A percentile compares a stretch with the other conserved stretches of the same genome.
Conservation (phyloP, 495 filamentous ascomycete species). For the Gamarada debralockiae region DNA sequence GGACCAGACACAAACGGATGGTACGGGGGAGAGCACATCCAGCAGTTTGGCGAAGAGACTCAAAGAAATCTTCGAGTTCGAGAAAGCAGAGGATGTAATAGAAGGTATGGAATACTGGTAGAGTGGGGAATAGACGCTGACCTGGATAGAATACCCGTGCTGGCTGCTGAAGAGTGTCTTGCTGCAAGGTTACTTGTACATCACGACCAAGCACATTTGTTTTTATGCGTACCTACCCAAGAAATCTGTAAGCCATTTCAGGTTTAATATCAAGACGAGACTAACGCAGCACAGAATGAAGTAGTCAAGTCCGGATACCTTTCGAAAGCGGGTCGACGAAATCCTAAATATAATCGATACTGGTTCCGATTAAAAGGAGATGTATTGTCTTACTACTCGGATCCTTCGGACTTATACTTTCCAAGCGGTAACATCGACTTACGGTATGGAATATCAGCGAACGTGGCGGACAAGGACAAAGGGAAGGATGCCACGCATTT, state of each 20-base stretch:
- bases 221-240: slow-evolving; percentile 96
- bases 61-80: slow-evolving; percentile 87
- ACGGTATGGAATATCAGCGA: slow-evolving; percentile 85
- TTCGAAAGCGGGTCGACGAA: slow-evolving; percentile 83
- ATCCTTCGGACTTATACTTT: slow-evolving; percentile 85
- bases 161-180: slow-evolving; percentile 91
- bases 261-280: not conserved
- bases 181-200: slow-evolving; percentile 94
- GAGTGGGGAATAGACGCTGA: not conserved
- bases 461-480: slow-evolving; percentile 67
- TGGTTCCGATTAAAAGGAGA: slow-evolving; percentile 97
- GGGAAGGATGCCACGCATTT: slow-evolving; percentile 67
- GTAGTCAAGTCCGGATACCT: slow-evolving; percentile 86
- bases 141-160: slow-evolving; percentile 77
- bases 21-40: slow-evolving; percentile 32
- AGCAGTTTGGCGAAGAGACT: slow-evolving; percentile 62
- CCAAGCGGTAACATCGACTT: slow-evolving; percentile 90
- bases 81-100: slow-evolving; percentile 78
- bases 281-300: slow-evolving; percentile 53
- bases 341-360: slow-evolving; percentile 86
- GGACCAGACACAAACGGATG: slow-evolving; percentile 26
- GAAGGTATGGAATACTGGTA: slow-evolving; percentile 45
- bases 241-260: slow-evolving; percentile 60
- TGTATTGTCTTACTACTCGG: slow-evolving; percentile 87
- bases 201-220: slow-evolving; percentile 88